Conservation (phyloP, 805 yeast species). For the Ogataea siamensis region DNA sequence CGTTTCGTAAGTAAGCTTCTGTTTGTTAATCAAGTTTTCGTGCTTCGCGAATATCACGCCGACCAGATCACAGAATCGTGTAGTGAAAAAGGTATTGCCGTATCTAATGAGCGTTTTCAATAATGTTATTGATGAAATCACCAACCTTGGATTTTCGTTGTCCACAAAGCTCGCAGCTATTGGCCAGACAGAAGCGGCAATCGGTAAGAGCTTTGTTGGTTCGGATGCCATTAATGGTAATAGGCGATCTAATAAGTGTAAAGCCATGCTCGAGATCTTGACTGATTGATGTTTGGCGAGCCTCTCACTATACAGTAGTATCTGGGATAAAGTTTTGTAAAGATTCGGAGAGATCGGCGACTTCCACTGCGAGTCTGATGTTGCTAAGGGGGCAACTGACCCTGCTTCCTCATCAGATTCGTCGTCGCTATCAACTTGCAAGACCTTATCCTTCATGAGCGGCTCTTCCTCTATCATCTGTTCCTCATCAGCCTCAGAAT, state of each 20-base stretch:
- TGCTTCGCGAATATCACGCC: slow-evolving; percentile 12
- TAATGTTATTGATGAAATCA: slow-evolving; percentile 30
- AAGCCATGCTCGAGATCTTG: slow-evolving; percentile 52
- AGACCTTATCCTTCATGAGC: slow-evolving; percentile 23
- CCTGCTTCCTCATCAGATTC: slow-evolving; percentile 39
- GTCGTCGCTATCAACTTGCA: slow-evolving; percentile 35
- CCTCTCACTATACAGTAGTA: slow-evolving; percentile 68
- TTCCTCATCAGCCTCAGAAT: slow-evolving; percentile 19
- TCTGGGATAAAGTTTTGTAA: slow-evolving; percentile 57
- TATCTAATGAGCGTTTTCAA: slow-evolving; percentile 32
- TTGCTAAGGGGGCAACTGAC: slow-evolving; percentile 27
- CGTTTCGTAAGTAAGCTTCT: slow-evolving; percentile 1
- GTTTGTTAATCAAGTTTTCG: slow-evolving; percentile 13
- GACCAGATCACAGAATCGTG: slow-evolving; percentile 45
- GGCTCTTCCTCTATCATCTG: slow-evolving; percentile 18
- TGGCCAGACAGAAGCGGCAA: slow-evolving; percentile 55
- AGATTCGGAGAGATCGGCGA: slow-evolving; percentile 63
- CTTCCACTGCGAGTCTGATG: slow-evolving; percentile 50
- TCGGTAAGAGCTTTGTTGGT: slow-evolving; percentile 44
- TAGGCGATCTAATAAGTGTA: slow-evolving; percentile 44
- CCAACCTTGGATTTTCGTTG: slow-evolving; percentile 31
- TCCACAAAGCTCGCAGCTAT: slow-evolving; percentile 30
- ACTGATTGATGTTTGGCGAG: slow-evolving; percentile 64
- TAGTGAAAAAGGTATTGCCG: slow-evolving; percentile 46
- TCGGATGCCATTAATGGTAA: slow-evolving; percentile 56